phyloP scores from a whole-genome alignment of 164 flowering plant species.

The Aristolochia fimbriata region DNA sequence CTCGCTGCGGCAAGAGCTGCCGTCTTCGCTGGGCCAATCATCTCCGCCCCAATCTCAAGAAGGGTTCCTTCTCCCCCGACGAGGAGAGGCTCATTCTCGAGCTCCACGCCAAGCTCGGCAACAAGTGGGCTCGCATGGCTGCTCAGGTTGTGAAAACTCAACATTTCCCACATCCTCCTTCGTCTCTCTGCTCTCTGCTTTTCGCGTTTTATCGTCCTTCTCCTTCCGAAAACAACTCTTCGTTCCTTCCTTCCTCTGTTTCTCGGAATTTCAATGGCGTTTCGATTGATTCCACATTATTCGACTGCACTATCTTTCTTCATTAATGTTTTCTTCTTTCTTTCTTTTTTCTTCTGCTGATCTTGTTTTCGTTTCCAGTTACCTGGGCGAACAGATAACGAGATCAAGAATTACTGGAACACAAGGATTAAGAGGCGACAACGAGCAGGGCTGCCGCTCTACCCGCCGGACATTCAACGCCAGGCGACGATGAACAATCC shows the following conservation, averaged over 20 bases:
- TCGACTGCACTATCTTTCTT: background rate
- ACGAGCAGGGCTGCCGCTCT: conserved; percentile 42
- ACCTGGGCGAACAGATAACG: conserved; percentile 64
- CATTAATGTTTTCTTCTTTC: background rate
- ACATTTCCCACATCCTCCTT: too few species aligned
- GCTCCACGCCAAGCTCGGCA: conserved; percentile 65
- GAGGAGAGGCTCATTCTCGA: conserved; percentile 57
- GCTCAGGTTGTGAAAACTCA: conserved; percentile 34
- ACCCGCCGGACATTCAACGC: conserved; percentile 34
- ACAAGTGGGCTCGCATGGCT: conserved; percentile 93
- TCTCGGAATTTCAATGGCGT: too few species aligned
- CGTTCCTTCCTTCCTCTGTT: too few species aligned
- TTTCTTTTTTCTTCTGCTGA: background rate
- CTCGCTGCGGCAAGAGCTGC: conserved; percentile 44
- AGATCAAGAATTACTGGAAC: conserved; percentile 72
- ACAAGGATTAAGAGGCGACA: conserved; percentile 47
- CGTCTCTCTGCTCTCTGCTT: background rate
- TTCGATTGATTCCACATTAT: too few species aligned
- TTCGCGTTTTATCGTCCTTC: too few species aligned
- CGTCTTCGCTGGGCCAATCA: conserved; percentile 79
- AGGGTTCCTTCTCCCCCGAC: conserved; percentile 55
- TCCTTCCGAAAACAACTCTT: too few species aligned
- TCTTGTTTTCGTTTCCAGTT: conserved; percentile 14
- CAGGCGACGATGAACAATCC: conserved; percentile 11
- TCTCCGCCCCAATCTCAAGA: conserved; percentile 65